These are phyloP conservation scores for Prunus persica DNA, from an alignment of 306 rosid species.

Conservation along the genomic window Prunus_persica_NCBIv2 NC_034009.1:33880001-33880500, in stretches of 20 bases:
- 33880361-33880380: constrained; percentile 66
- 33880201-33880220: constrained; percentile 82
- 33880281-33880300: constrained; percentile 66
- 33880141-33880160: constrained; percentile 91
- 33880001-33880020: constrained; percentile 71
- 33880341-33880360: constrained; percentile 78
- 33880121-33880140: constrained; percentile 75
- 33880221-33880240: constrained; percentile 94
- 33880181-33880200: constrained; percentile 98
- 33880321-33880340: constrained; percentile 82
- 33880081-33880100: background rate
- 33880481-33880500: no score
- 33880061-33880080: background rate
- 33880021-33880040: constrained; percentile 28
- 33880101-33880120: background rate
- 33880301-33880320: constrained; percentile 60
- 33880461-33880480: no score
- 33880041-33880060: background rate
- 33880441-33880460: no score
- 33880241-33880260: constrained; percentile 94
- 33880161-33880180: constrained; percentile 87
- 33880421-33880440: no score
- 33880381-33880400: no score
- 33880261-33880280: constrained; percentile 87
- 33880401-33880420: no score